Percentiles rank a stretch among this genome's conserved stretches.
Evolutionary conservation across 805 yeast species (phyloP).

Genomic region (Schwanniomyces pseudopolymorphus): DNA sequence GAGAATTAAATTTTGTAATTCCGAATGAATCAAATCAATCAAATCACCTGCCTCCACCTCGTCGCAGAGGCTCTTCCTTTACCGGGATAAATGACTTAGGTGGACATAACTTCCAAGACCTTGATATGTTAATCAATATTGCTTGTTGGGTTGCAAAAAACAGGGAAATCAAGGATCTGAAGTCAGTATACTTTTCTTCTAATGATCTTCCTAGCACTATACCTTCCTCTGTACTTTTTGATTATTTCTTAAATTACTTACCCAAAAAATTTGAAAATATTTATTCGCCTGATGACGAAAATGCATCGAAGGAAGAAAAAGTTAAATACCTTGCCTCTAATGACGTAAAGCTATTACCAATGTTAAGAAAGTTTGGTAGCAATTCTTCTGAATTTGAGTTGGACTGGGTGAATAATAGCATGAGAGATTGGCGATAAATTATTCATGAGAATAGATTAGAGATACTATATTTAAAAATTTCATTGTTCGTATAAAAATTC

Average conservation of each 20-base stretch:
- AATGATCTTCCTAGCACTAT: slow-evolving; percentile 34
- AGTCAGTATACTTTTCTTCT: slow-evolving; percentile 20
- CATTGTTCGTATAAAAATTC: too few relatives aligned
- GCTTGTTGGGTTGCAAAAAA: slow-evolving; percentile 29
- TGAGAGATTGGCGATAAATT: slow-evolving; percentile 26
- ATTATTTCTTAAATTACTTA: slow-evolving; percentile 33
- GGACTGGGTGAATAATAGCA: slow-evolving; percentile 38
- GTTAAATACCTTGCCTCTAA: slow-evolving; percentile 25
- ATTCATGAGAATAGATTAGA: too few relatives aligned
- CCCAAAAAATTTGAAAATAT: slow-evolving; percentile 16
- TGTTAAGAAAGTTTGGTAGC: slow-evolving; percentile 33
- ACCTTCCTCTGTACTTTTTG: slow-evolving; percentile 36
- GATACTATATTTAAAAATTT: background rate
- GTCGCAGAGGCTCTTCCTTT: slow-evolving; percentile 35
- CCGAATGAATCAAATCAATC: slow-evolving; percentile 12
- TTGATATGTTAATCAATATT: slow-evolving; percentile 29
- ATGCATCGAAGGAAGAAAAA: slow-evolving; percentile 7
- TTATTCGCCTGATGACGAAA: slow-evolving; percentile 8
- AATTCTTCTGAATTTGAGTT: slow-evolving; percentile 25
- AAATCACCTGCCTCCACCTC: slow-evolving; percentile 9
- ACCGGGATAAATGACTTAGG: slow-evolving; percentile 39
- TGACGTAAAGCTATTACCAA: slow-evolving; percentile 22
- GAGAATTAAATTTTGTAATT: slow-evolving; percentile 31
- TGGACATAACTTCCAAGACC: slow-evolving; percentile 41
- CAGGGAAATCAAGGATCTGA: slow-evolving; percentile 9